Conservation (phyloP, 441 rosid genomes). For the Adansonia gregorii region DNA sequence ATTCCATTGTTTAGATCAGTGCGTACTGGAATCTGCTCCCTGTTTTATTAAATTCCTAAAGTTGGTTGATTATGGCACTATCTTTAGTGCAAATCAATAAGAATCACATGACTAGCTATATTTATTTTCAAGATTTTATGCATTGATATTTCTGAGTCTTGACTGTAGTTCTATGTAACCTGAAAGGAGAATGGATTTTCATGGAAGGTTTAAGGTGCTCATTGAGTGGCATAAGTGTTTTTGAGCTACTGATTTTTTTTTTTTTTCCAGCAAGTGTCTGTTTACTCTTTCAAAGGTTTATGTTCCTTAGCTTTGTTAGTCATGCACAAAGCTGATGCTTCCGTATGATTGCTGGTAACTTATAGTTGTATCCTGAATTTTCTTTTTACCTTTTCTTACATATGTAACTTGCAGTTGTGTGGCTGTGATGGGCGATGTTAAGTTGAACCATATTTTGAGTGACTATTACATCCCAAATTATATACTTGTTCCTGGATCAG, state of each 20-base stretch:
- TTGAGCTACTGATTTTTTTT: neutral
- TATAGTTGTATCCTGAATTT: neutral
- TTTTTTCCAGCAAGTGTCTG: neutral
- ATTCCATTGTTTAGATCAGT: neutral
- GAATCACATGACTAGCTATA: neutral
- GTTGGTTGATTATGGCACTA: slow-evolving; percentile 12
- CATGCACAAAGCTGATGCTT: neutral
- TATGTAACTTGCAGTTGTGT: slow-evolving; percentile 36
- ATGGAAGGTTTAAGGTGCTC: neutral
- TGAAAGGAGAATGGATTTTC: neutral
- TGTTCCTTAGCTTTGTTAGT: neutral
- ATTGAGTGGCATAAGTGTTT: neutral
- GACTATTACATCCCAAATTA: slow-evolving; percentile 46
- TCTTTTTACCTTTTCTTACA: slow-evolving; percentile 13
- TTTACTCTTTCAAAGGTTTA: too few relatives aligned
- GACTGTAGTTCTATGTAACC: neutral
- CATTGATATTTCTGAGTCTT: neutral
- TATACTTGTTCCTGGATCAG: slow-evolving; percentile 40
- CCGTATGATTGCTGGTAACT: neutral
- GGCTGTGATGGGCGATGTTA: slow-evolving; percentile 23
- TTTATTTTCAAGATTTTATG: neutral
- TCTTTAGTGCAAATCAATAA: slow-evolving; percentile 3
- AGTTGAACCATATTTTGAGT: slow-evolving; percentile 23
- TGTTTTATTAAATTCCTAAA: neutral
- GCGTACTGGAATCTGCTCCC: slow-evolving; percentile 2